These are phyloP conservation scores for Penicillium occitanis DNA, from an alignment of 2,329 filamentous ascomycete genomes.

Conservation along the genomic window DNA sequence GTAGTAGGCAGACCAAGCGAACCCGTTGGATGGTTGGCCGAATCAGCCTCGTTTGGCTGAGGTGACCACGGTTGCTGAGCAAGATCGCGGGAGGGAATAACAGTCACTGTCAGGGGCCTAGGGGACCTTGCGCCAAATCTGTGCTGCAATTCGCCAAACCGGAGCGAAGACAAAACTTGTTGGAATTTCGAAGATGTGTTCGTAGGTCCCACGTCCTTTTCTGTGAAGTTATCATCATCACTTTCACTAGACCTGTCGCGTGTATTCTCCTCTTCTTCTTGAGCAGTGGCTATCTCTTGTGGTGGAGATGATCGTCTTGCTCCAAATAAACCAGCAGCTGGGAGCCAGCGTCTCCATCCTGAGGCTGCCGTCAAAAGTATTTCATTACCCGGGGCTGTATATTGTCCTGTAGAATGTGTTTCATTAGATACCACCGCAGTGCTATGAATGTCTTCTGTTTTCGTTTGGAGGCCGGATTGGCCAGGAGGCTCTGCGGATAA, in stretches of 20 bases:
- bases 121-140: slow-evolving; percentile 29
- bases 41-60: slow-evolving; percentile 23
- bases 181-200: slow-evolving; percentile 4
- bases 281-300: slow-evolving; percentile 59
- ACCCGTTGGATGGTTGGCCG: background rate
- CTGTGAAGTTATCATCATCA: slow-evolving; percentile 10
- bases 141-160: slow-evolving; percentile 21
- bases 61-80: slow-evolving; percentile 58
- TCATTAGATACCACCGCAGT: background rate
- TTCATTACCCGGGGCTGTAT: background rate
- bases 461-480: slow-evolving; percentile 18
- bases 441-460: slow-evolving; percentile 24
- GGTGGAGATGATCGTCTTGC: slow-evolving; percentile 59
- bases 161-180: slow-evolving; percentile 15
- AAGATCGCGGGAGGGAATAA: slow-evolving; percentile 60
- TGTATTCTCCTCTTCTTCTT: slow-evolving; percentile 35
- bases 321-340: slow-evolving; percentile 58
- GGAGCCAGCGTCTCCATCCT: slow-evolving; percentile 45
- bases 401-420: background rate
- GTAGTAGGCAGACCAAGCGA: slow-evolving; percentile 48
- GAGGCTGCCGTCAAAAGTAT: background rate
- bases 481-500: slow-evolving; percentile 31
- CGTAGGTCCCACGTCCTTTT: background rate
- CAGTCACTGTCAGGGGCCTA: slow-evolving; percentile 55
- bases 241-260: slow-evolving; percentile 4